Percentiles rank a stretch among this genome's conserved stretches.
Conservation (phyloP, 768 basidiomycete genomes). For the Pleurotus platypus region DNA sequence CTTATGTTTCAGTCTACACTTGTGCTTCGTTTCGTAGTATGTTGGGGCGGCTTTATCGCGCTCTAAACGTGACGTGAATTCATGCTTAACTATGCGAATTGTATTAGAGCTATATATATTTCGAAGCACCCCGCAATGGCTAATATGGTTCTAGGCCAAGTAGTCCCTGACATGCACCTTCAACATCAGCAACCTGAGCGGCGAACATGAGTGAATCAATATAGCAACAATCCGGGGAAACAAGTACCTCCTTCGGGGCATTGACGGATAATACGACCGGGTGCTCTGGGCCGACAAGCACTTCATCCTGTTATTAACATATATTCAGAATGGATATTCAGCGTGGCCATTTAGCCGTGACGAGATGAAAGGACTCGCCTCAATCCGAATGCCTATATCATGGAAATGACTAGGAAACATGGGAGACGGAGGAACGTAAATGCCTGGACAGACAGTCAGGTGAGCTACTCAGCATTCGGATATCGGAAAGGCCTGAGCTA, state of each 20-base stretch:
- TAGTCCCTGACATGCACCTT: constrained; percentile 60
- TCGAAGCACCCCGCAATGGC: no score
- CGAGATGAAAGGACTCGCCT: constrained; percentile 38
- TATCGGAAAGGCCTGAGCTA: neutral
- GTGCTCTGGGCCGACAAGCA: constrained; percentile 61
- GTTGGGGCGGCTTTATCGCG: neutral
- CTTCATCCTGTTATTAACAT: constrained; percentile 52
- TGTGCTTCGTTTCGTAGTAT: no score
- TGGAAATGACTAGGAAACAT: constrained; percentile 87
- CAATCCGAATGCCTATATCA: constrained; percentile 89
- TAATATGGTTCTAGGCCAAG: constrained; percentile 43
- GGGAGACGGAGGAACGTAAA: constrained; percentile 82
- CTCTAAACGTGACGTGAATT: neutral
- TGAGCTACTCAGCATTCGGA: constrained; percentile 5
- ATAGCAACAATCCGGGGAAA: neutral
- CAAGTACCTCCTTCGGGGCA: constrained; percentile 79
- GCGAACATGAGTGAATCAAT: neutral
- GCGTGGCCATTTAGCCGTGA: neutral
- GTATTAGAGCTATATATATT: no score
- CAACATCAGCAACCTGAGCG: constrained; percentile 48
- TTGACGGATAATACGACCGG: constrained; percentile 61
- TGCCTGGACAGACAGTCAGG: constrained; percentile 36
- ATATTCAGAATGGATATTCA: neutral
- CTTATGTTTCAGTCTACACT: neutral
- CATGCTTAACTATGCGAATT: no score